phyloP scores from a whole-genome alignment of 2,329 filamentous ascomycete species.

The Byssoonygena ceratinophila region DNA sequence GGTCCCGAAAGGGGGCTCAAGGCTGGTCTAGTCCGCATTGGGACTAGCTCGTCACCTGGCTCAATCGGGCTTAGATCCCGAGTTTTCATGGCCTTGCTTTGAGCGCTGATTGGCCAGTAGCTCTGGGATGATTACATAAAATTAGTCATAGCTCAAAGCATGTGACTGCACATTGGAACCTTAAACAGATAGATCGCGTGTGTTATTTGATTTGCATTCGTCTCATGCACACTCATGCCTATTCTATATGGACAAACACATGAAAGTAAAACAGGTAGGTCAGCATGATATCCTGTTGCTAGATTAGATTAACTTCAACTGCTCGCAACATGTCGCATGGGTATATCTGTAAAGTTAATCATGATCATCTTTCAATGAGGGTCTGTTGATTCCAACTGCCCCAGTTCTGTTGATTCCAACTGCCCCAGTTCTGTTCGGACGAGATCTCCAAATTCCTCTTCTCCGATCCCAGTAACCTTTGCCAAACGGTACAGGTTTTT shows the following conservation, averaged over 20 bases:
- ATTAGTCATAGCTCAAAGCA: too few relatives aligned
- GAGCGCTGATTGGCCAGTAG: background rate
- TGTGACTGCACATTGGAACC: too few relatives aligned
- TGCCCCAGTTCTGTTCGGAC: slow-evolving; percentile 51
- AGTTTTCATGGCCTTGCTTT: background rate
- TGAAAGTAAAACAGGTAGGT: too few relatives aligned
- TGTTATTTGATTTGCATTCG: too few relatives aligned
- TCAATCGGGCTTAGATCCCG: too few relatives aligned
- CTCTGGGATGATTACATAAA: background rate
- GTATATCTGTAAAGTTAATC: too few relatives aligned
- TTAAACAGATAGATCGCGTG: too few relatives aligned
- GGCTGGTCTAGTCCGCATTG: background rate
- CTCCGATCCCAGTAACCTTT: slow-evolving; percentile 47
- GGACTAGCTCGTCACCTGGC: background rate
- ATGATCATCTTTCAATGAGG: too few relatives aligned
- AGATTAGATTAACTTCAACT: background rate
- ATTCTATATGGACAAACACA: too few relatives aligned
- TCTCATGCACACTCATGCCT: too few relatives aligned
- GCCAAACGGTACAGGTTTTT: slow-evolving; percentile 55
- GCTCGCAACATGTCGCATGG: background rate
- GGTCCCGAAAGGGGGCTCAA: background rate
- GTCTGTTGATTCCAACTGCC: too few relatives aligned
- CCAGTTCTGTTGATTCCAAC: slow-evolving; percentile 48
- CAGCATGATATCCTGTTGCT: too few relatives aligned
- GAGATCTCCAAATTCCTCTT: slow-evolving; percentile 49